Conservation (phyloP, 1,139 yeast species). For the Geotrichum fermentans region DNA sequence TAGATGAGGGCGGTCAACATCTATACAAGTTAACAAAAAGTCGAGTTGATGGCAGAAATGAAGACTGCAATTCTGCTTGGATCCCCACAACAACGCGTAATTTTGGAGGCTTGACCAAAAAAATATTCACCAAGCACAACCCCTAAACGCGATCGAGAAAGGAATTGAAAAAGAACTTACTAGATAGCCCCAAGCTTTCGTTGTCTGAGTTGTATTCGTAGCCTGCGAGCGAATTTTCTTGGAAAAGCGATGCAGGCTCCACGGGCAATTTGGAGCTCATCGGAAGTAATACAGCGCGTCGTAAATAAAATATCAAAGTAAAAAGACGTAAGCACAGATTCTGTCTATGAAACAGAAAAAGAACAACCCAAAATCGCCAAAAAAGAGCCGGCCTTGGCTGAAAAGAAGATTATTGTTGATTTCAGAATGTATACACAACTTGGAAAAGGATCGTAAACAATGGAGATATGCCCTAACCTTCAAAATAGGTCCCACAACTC, state of each 20-base stretch:
- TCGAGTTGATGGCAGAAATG: conserved; percentile 3
- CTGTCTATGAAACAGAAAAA: neutral
- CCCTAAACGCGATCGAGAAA: neutral
- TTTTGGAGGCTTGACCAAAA: neutral
- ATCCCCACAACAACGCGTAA: conserved; percentile 13
- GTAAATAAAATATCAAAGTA: neutral
- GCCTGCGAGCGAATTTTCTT: conserved; percentile 7
- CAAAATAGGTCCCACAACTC: no score
- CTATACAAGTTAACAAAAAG: no score
- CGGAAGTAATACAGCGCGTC: neutral
- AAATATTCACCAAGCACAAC: neutral
- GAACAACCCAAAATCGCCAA: neutral
- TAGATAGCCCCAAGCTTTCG: conserved; percentile 6
- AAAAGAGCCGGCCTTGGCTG: neutral
- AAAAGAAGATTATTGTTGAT: neutral
- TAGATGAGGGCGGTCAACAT: conserved; percentile 7
- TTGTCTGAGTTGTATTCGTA: conserved; percentile 8
- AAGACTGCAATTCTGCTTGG: neutral
- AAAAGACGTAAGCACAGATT: neutral
- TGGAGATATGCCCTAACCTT: neutral
- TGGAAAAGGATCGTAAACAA: neutral
- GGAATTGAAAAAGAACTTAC: neutral
- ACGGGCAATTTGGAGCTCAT: conserved; percentile 2
- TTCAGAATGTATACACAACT: neutral
- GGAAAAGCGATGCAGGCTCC: conserved; percentile 6